Conservation (phyloP, 257 asterid species). For the Misopates orontium region DNA sequence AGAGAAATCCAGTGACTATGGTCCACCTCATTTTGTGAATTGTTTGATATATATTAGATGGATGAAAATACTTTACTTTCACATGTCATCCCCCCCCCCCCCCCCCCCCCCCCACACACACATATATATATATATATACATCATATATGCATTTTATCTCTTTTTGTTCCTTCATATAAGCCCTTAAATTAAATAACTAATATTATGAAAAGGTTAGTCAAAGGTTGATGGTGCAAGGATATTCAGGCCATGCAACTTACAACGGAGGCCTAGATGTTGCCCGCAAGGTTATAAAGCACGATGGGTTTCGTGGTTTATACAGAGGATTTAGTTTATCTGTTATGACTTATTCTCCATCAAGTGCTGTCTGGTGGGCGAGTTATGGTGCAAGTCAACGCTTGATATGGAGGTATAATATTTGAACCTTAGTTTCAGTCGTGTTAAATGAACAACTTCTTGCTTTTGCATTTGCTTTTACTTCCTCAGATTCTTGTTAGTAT, state of each 20-base stretch:
- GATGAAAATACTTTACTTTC: too few species aligned
- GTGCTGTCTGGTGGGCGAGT: conserved; percentile 99
- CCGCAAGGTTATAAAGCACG: conserved; percentile 75
- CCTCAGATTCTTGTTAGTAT: conserved; percentile 7
- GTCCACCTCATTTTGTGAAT: neutral
- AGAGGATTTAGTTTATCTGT: conserved; percentile 96
- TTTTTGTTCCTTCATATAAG: neutral
- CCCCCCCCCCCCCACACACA: too few species aligned
- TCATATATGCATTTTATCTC: neutral
- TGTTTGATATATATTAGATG: neutral
- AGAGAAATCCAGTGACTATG: neutral
- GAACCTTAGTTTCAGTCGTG: conserved; percentile 16
- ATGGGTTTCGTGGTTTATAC: conserved; percentile 89
- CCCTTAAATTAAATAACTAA: conserved; percentile 17
- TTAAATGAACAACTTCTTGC: conserved; percentile 7
- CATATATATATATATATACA: too few species aligned
- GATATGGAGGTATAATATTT: conserved; percentile 69
- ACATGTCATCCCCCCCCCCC: too few species aligned
- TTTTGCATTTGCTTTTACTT: conserved; percentile 17
- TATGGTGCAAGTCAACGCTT: conserved; percentile 97
- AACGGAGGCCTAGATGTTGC: conserved; percentile 89
- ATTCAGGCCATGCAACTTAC: conserved; percentile 74
- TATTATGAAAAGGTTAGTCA: conserved; percentile 80
- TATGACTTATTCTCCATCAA: conserved; percentile 88
- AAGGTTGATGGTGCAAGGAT: conserved; percentile 87